Evolutionary conservation across 2,329 filamentous ascomycete species (phyloP), one percentile per base, ranked within the genome.

Genomic region (Helotiales sp.): DNA sequence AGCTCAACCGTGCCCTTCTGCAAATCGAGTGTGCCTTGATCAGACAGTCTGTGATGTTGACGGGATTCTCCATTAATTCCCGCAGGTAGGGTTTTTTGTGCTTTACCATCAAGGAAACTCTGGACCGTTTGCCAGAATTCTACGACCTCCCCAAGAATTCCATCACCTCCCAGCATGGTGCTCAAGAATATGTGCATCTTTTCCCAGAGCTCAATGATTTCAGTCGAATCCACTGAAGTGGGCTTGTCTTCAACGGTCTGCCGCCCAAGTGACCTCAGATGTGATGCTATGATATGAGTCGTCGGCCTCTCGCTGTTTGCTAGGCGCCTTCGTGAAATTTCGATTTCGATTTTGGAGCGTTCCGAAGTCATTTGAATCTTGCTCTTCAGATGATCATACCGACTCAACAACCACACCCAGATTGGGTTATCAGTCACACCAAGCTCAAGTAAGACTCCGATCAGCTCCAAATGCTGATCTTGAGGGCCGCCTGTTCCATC

Each of bases 391-490:
- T 94, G 90, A 71, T 97, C 93, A 76, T 94, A 96, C 54, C 93
- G 89, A 75, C 93, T 97, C 64, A 95, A 83, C 28, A 99, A 87
- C 94, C 96, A 99, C 11, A 96, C 86, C 92, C 93, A 97, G 69
- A 99, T 97, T 1, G 96, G 96, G 74, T 97, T 99, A 67, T 98
- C 93, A 10, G 97, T 91, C 2, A 97, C 93, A 6, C 96, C 96
- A 22, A 99, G 83, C 78, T 99, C 95, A n/a, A 99, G 82, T 62
- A 99, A 84, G 40, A 97, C 84, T 24, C 89, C 86, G 63, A 99
- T 98, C 57, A 97, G 84, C 76, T 97, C 93, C 88, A 97, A 93
- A 75, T 97, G 91, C 77, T 89, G 86, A 72, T 97, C 93, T 75
- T 95, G 93, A 6, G 86, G 83, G 61, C 52, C 61, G n/a, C 69